Percentiles rank a stretch among this genome's conserved stretches.
phyloP scores from a whole-genome alignment of 2,329 filamentous ascomycete genomes.

The Lecanicillium sp. region DNA sequence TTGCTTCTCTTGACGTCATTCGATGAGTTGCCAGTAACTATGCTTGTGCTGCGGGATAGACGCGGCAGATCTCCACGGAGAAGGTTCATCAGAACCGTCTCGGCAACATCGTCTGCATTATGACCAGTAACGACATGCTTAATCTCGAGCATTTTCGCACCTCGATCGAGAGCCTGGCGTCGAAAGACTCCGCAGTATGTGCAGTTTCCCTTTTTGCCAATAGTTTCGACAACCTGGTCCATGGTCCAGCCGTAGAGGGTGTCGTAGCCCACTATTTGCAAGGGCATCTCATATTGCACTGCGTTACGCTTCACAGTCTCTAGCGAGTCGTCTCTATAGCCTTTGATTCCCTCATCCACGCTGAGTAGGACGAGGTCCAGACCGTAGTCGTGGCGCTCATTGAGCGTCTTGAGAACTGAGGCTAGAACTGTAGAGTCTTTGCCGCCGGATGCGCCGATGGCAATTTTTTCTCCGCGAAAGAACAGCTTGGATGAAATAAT shows the following conservation, averaged over 20 bases:
- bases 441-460: slow-evolving; percentile 92
- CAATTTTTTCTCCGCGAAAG: slow-evolving; percentile 72
- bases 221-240: slow-evolving; percentile 94
- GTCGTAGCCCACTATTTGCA: slow-evolving; percentile 88
- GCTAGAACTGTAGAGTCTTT: slow-evolving; percentile 97
- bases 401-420: slow-evolving; percentile 88
- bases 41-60: slow-evolving; percentile 80
- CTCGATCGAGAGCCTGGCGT: slow-evolving; percentile 86
- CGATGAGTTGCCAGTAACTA: slow-evolving; percentile 69
- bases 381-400: slow-evolving; percentile 81
- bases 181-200: slow-evolving; percentile 98
- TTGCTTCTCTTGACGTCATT: slow-evolving; percentile 93
- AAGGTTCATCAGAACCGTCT: slow-evolving; percentile 97
- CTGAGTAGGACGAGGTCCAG: slow-evolving; percentile 80
- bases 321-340: slow-evolving; percentile 90
- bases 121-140: slow-evolving; percentile 94
- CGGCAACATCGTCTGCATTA: slow-evolving; percentile 94
- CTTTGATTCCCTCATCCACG: slow-evolving; percentile 95
- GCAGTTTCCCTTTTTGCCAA: slow-evolving; percentile 98
- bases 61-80: slow-evolving; percentile 83
- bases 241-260: slow-evolving; percentile 98
- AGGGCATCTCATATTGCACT: slow-evolving; percentile 78
- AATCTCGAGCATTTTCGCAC: slow-evolving; percentile 79
- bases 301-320: slow-evolving; percentile 96
- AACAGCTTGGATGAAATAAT: slow-evolving; percentile 80